Conservation (phyloP, 2,329 filamentous ascomycete genomes). For the Colletotrichum lupini region DNA sequence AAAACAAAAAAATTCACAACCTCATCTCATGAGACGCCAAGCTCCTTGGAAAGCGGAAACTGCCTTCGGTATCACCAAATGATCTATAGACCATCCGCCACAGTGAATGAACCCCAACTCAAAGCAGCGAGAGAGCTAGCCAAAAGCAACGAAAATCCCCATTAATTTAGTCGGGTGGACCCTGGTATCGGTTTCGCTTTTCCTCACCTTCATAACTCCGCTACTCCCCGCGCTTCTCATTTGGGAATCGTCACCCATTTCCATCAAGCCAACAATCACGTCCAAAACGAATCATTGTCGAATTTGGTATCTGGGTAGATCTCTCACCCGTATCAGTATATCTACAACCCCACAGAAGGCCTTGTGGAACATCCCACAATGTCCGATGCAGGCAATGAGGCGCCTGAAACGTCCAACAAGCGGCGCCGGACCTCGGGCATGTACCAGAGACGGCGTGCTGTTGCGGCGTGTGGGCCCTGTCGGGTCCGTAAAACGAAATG, state of each 20-base stretch:
- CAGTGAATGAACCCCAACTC: not conserved
- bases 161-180: not conserved
- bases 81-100: not conserved
- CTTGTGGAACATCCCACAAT: not conserved
- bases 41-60: not conserved
- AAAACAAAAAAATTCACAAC: too few species aligned
- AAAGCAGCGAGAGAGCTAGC: constrained; percentile 13
- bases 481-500: constrained; percentile 50
- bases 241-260: not conserved
- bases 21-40: too few species aligned
- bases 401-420: constrained; percentile 20
- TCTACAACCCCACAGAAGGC: not conserved
- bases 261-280: not conserved
- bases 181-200: constrained; percentile 6
- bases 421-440: constrained; percentile 28
- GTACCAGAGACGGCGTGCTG: constrained; percentile 44
- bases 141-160: not conserved
- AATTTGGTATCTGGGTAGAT: not conserved
- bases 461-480: constrained; percentile 49
- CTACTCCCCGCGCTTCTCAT: constrained; percentile 10
- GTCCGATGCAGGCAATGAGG: constrained; percentile 7
- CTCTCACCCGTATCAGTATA: not conserved
- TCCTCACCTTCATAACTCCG: constrained; percentile 21
- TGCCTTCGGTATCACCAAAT: not conserved
- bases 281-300: not conserved